These are phyloP conservation scores for Catharanthus roseus DNA, from an alignment of 257 asterid species.

Conservation along the genomic window DNA sequence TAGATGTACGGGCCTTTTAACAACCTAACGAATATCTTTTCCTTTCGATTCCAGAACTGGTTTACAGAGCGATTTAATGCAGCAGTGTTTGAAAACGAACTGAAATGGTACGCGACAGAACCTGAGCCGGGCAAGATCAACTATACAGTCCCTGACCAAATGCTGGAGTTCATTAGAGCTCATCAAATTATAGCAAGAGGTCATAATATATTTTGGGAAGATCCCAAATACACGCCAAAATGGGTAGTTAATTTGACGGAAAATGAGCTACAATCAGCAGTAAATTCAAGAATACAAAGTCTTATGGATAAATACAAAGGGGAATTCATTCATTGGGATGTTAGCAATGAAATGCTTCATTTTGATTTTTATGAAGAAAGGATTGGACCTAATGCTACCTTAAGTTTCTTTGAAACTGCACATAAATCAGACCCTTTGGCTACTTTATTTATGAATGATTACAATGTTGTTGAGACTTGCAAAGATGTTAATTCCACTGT, in stretches of 20 bases:
- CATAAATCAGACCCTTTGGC: conserved; percentile 42
- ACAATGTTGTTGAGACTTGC: conserved; percentile 47
- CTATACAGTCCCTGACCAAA: conserved; percentile 49
- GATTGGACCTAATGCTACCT: conserved; percentile 40
- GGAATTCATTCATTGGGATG: conserved; percentile 70
- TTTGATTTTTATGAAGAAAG: conserved; percentile 44
- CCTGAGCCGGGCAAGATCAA: conserved; percentile 40
- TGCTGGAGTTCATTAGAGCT: conserved; percentile 40
- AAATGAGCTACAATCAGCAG: conserved; percentile 32
- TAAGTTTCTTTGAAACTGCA: conserved; percentile 34
- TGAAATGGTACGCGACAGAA: conserved; percentile 63
- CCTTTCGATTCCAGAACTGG: conserved; percentile 34
- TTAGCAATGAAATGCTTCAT: conserved; percentile 64
- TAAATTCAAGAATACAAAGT: conserved; percentile 40
- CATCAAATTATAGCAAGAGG: conserved; percentile 53
- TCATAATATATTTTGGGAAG: conserved; percentile 67
- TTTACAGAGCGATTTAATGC: conserved; percentile 57
- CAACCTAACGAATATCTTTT: not conserved
- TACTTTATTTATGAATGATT: conserved; percentile 46
- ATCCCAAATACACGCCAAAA: conserved; percentile 29
- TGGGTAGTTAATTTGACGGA: conserved; percentile 47
- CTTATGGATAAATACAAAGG: conserved; percentile 43
- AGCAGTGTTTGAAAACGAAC: conserved; percentile 65
- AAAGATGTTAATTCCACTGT: conserved; percentile 40
- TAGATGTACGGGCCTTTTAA: not conserved